Percentiles rank a stretch among this genome's conserved stretches.
Conservation (phyloP, 139 green algal species). For the Mychonastes homosphaera region DNA sequence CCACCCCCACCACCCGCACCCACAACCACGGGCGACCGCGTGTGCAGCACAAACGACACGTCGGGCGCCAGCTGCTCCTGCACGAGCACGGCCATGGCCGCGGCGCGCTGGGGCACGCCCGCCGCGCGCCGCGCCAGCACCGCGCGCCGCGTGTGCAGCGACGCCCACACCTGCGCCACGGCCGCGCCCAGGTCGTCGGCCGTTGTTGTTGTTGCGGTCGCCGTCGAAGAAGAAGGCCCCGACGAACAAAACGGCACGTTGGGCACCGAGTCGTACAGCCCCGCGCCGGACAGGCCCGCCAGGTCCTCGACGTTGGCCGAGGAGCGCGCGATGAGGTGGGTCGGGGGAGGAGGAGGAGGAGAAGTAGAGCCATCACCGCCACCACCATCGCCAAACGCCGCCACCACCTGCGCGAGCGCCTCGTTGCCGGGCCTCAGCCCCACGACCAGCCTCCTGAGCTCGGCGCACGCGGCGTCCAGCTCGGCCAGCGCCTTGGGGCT, state of each 20-base stretch:
- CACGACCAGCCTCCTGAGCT: constrained; percentile 39
- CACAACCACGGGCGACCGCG: constrained; percentile 47
- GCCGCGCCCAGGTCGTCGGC: constrained; percentile 38
- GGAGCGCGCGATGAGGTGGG: constrained; percentile 59
- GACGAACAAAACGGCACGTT: constrained; percentile 26
- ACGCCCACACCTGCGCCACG: constrained; percentile 79
- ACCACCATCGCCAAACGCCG: not conserved
- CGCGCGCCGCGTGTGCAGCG: constrained; percentile 73
- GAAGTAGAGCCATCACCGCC: not conserved
- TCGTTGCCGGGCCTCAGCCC: constrained; percentile 9
- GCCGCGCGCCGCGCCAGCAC: constrained; percentile 59
- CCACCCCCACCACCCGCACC: constrained; percentile 26
- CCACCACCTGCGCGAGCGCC: constrained; percentile 17
- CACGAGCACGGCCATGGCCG: constrained; percentile 82
- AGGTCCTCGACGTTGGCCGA: constrained; percentile 94
- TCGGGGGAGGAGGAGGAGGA: not conserved
- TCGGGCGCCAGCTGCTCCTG: constrained; percentile 67
- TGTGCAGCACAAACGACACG: constrained; percentile 83
- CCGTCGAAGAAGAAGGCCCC: constrained; percentile 20
- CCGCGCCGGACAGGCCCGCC: constrained; percentile 68
- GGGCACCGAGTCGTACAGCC: constrained; percentile 88
- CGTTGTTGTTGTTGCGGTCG: constrained; percentile 16
- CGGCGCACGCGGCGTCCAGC: constrained; percentile 33
- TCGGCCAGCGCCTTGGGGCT: constrained; percentile 9
- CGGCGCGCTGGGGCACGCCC: constrained; percentile 52